These are phyloP conservation scores for Aspergillus sp. DNA, from an alignment of 2,329 filamentous ascomycete species.

Conservation along the genomic window DNA sequence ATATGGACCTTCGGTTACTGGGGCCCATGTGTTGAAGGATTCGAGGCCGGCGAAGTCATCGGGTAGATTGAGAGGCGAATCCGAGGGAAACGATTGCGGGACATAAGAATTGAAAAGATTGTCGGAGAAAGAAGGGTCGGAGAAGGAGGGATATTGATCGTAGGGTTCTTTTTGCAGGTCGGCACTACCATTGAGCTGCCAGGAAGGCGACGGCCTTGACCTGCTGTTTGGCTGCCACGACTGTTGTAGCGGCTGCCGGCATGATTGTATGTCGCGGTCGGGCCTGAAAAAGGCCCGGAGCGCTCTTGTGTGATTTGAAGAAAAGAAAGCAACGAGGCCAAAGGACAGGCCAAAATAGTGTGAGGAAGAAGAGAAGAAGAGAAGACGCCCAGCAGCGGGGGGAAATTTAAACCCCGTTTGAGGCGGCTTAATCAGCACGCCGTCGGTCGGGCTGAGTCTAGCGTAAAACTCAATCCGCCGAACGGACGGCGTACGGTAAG, in stretches of 20 bases:
- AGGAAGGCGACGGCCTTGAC: conserved; percentile 1
- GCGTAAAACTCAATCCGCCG: neutral
- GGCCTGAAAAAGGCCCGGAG: conserved; percentile 8
- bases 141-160: neutral
- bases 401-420: neutral
- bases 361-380: neutral
- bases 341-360: neutral
- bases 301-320: neutral
- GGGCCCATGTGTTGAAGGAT: conserved; percentile 5
- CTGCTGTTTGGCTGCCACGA: conserved; percentile 2
- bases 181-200: neutral
- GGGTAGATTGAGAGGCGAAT: conserved; percentile 6
- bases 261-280: conserved; percentile 8
- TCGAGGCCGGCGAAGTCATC: conserved; percentile 7
- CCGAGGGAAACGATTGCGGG: neutral
- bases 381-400: neutral
- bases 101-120: neutral
- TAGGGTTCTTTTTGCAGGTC: neutral
- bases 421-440: neutral
- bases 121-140: neutral
- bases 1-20: neutral
- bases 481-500: neutral
- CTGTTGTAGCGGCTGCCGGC: no score
- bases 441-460: neutral
- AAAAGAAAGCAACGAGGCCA: neutral